phyloP scores from a whole-genome alignment of 495 filamentous ascomycete species.

The Penicillium chermesinum region DNA sequence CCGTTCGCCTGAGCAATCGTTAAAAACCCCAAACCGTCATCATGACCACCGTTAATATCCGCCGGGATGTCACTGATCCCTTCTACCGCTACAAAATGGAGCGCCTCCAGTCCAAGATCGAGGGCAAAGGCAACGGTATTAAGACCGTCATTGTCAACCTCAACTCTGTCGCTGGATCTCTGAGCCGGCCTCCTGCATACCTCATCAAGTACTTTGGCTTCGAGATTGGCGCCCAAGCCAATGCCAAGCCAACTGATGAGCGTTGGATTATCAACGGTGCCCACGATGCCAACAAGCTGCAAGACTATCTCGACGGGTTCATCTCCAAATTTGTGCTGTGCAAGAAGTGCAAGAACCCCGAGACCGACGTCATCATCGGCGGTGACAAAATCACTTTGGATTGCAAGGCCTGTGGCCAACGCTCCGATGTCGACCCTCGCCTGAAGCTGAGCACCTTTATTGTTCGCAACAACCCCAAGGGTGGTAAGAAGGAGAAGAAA shows the following conservation, averaged over 20 bases:
- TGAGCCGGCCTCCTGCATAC: slow-evolving; percentile 87
- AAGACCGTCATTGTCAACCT: slow-evolving; percentile 96
- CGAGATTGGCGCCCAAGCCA: slow-evolving; percentile 96
- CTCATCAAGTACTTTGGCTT: slow-evolving; percentile 99
- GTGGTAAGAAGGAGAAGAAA: slow-evolving; percentile 92
- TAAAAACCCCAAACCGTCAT: slow-evolving; percentile 42
- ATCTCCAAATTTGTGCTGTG: slow-evolving; percentile 97
- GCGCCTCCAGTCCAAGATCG: slow-evolving; percentile 94
- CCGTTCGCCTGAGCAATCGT: slow-evolving; percentile 19
- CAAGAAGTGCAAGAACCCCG: slow-evolving; percentile 99
- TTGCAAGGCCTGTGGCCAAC: slow-evolving; percentile 98
- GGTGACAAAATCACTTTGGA: slow-evolving; percentile 85
- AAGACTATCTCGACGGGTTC: slow-evolving; percentile 97
- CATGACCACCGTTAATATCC: slow-evolving; percentile 95
- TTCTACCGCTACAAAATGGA: slow-evolving; percentile 99
- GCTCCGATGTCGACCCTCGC: slow-evolving; percentile 81
- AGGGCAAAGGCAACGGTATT: slow-evolving; percentile 97
- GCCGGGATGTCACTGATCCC: slow-evolving; percentile 94
- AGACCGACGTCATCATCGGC: slow-evolving; percentile 92
- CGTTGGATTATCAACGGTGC: slow-evolving; percentile 99
- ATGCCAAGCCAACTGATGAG: slow-evolving; percentile 92
- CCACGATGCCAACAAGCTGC: slow-evolving; percentile 90
- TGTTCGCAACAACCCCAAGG: slow-evolving; percentile 88
- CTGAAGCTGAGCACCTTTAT: slow-evolving; percentile 97
- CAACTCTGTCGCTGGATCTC: slow-evolving; percentile 86